Conservation (phyloP, 768 basidiomycete genomes). For the Ramaria rubella region DNA sequence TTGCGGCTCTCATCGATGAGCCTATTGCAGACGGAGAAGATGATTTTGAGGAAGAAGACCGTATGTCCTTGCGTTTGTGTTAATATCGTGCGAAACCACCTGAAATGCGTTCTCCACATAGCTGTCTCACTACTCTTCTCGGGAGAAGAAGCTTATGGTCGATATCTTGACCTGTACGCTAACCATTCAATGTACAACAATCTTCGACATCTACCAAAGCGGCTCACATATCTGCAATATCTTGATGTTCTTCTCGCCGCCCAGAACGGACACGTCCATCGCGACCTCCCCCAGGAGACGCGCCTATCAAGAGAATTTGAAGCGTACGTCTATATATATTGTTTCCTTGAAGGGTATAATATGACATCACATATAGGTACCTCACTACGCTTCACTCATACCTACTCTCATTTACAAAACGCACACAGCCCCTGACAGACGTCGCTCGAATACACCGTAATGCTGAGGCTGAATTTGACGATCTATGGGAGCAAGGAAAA, state of each 20-base stretch:
- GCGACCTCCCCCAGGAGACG: slow-evolving; percentile 61
- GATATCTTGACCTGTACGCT: slow-evolving; percentile 88
- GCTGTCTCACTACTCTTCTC: slow-evolving; percentile 85
- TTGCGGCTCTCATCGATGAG: slow-evolving; percentile 76
- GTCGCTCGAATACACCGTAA: slow-evolving; percentile 59
- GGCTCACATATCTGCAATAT: slow-evolving; percentile 88
- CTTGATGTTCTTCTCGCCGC: slow-evolving; percentile 76
- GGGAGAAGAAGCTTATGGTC: slow-evolving; percentile 92
- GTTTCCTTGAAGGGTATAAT: slow-evolving; percentile 7
- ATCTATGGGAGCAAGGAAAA: slow-evolving; percentile 73
- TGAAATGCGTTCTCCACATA: slow-evolving; percentile 23
- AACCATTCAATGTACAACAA: slow-evolving; percentile 88
- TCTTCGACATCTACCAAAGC: slow-evolving; percentile 74
- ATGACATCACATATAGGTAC: slow-evolving; percentile 46
- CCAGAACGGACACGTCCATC: slow-evolving; percentile 54
- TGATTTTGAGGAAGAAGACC: slow-evolving; percentile 79
- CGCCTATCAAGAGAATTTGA: slow-evolving; percentile 74
- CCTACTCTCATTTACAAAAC: slow-evolving; percentile 78
- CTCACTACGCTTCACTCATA: slow-evolving; percentile 78
- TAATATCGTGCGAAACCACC: not conserved
- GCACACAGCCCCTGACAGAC: slow-evolving; percentile 79
- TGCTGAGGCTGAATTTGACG: slow-evolving; percentile 63
- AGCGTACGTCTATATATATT: slow-evolving; percentile 40
- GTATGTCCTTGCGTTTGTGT: slow-evolving; percentile 42
- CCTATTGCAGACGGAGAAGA: slow-evolving; percentile 51